A percentile compares a stretch with the other conserved stretches of the same genome.
These are phyloP conservation scores for Porphyrellus cyaneotinctus DNA, from an alignment of 768 basidiomycete species.

Conservation along the genomic window DNA sequence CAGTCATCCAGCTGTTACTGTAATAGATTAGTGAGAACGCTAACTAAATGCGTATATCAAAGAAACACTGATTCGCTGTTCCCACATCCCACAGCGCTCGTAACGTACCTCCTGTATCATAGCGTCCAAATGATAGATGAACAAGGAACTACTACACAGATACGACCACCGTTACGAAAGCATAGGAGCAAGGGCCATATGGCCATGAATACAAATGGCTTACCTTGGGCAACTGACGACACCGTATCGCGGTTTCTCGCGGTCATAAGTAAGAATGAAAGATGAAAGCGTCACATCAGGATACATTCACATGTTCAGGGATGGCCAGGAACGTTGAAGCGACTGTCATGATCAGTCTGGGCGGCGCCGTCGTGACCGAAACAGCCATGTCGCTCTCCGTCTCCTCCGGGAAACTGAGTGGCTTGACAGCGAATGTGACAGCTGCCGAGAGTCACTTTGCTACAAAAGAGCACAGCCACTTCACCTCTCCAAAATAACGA, in stretches of 20 bases:
- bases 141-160: not conserved
- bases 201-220: not conserved
- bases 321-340: not conserved
- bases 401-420: no score
- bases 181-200: not conserved
- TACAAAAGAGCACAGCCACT: slow-evolving; percentile 14
- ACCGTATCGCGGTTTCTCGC: not conserved
- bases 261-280: not conserved
- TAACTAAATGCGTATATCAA: no score
- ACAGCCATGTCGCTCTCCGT: not conserved
- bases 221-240: not conserved
- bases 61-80: not conserved
- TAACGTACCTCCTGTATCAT: no score
- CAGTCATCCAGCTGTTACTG: not conserved
- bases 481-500: slow-evolving; percentile 10
- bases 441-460: not conserved
- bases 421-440: not conserved
- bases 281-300: not conserved
- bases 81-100: not conserved
- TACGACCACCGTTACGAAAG: not conserved
- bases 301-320: no score
- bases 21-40: not conserved
- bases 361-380: not conserved
- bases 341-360: not conserved
- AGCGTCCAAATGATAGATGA: no score